These are phyloP conservation scores for Rickenella mellea DNA, from an alignment of 768 basidiomycete species.

Conservation along the genomic window DNA sequence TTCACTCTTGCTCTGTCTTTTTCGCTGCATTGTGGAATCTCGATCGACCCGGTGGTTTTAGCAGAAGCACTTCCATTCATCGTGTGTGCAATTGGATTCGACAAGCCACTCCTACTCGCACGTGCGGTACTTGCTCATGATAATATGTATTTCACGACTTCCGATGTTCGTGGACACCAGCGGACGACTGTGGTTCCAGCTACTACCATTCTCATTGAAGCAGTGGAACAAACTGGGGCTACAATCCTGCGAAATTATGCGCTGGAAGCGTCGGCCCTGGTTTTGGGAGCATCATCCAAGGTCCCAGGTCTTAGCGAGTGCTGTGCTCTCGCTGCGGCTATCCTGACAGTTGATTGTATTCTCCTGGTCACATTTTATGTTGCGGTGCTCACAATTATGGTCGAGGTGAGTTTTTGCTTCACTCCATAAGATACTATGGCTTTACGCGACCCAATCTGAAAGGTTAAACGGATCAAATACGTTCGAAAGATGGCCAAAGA, in stretches of 20 bases:
- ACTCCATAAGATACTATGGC: too few species aligned
- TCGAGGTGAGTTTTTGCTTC: slow-evolving; percentile 54
- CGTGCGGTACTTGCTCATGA: slow-evolving; percentile 84
- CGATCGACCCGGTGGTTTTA: slow-evolving; percentile 85
- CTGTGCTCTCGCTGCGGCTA: slow-evolving; percentile 84
- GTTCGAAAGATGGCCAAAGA: slow-evolving; percentile 3
- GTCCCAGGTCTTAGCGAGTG: slow-evolving; percentile 90
- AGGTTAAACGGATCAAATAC: not conserved
- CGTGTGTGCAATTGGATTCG: slow-evolving; percentile 96
- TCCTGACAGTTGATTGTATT: slow-evolving; percentile 79
- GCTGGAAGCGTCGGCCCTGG: slow-evolving; percentile 83
- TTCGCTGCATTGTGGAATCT: slow-evolving; percentile 65
- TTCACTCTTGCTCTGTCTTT: slow-evolving; percentile 78
- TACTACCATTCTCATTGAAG: slow-evolving; percentile 76
- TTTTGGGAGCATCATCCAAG: slow-evolving; percentile 77
- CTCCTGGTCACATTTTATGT: slow-evolving; percentile 86
- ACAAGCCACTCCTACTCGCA: slow-evolving; percentile 91
- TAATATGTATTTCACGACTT: slow-evolving; percentile 28
- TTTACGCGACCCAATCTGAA: too few species aligned
- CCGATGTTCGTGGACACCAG: not conserved
- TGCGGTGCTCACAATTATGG: slow-evolving; percentile 87
- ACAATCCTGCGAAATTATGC: slow-evolving; percentile 88
- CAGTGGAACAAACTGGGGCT: slow-evolving; percentile 68
- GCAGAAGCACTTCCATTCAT: slow-evolving; percentile 96
- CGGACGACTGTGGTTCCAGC: slow-evolving; percentile 58